Conservation (phyloP, 2,329 filamentous ascomycete genomes). For the Aspergillus costaricaensis region DNA sequence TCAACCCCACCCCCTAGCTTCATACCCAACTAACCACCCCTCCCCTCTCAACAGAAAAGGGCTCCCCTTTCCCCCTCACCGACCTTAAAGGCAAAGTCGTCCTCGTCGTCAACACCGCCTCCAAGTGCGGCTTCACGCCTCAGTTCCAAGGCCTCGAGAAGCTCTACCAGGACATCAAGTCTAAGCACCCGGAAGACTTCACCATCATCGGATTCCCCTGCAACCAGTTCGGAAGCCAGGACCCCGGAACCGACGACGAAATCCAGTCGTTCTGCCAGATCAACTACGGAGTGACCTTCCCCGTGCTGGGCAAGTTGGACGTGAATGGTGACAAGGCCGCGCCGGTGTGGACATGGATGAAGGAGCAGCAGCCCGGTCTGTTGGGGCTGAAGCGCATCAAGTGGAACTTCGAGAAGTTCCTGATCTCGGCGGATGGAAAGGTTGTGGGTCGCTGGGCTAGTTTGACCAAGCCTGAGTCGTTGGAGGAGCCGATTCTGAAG, state of each 20-base stretch:
- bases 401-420: conserved; percentile 99
- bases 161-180: conserved; percentile 77
- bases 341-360: conserved; percentile 77
- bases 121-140: conserved; percentile 97
- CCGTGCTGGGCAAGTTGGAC: conserved; percentile 86
- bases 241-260: conserved; percentile 78
- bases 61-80: conserved; percentile 67
- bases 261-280: conserved; percentile 84
- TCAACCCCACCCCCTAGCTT: not conserved
- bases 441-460: conserved; percentile 86
- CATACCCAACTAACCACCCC: conserved; percentile 10
- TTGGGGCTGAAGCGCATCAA: conserved; percentile 89
- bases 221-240: conserved; percentile 94
- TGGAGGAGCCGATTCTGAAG: conserved; percentile 74
- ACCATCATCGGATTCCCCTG: conserved; percentile 93
- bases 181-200: conserved; percentile 73
- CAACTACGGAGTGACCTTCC: conserved; percentile 94
- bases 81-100: conserved; percentile 88
- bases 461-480: conserved; percentile 77
- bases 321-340: conserved; percentile 85
- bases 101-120: conserved; percentile 95
- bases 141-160: conserved; percentile 90
- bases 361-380: conserved; percentile 72
- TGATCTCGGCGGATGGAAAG: conserved; percentile 81
- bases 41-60: conserved; percentile 61